Evolutionary conservation across 176 grass and related monocot species (phyloP).

Genomic region (Guadua angustifolia): DNA sequence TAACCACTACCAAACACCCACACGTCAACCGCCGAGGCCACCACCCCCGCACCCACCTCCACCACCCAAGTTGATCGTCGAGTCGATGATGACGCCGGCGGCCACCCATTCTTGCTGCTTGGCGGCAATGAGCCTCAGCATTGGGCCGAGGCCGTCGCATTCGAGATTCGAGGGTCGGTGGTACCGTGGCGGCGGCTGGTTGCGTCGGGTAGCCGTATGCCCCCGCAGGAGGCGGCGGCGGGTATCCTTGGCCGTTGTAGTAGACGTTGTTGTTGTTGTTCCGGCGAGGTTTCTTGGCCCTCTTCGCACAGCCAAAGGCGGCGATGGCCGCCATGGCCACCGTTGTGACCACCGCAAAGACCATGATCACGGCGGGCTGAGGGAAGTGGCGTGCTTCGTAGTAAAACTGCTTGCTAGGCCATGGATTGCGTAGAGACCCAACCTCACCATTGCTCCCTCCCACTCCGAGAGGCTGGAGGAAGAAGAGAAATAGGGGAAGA

Average conservation of each 20-base stretch:
- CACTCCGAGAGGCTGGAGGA: not conserved
- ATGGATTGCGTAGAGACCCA: not conserved
- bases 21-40: slow-evolving; percentile 34
- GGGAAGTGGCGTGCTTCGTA: not conserved
- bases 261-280: slow-evolving; percentile 41
- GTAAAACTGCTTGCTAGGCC: not conserved
- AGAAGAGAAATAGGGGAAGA: not conserved
- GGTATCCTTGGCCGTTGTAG: slow-evolving; percentile 49
- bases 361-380: not conserved
- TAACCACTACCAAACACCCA: not conserved
- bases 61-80: slow-evolving; percentile 26
- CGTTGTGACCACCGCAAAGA: not conserved
- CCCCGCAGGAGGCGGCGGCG: slow-evolving; percentile 35
- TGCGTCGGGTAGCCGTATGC: slow-evolving; percentile 57
- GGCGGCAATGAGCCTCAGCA: no score
- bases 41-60: slow-evolving; percentile 1
- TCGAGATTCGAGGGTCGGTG: slow-evolving; percentile 4
- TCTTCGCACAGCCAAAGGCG: slow-evolving; percentile 54
- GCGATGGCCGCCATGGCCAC: slow-evolving; percentile 43
- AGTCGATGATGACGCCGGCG: not conserved
- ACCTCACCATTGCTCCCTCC: slow-evolving; percentile 18
- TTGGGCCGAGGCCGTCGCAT: slow-evolving; percentile 29
- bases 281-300: slow-evolving; percentile 38
- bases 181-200: slow-evolving; percentile 40
- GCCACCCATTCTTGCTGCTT: no score